Percentiles rank a stretch among this genome's conserved stretches.
Evolutionary conservation across 2,329 filamentous ascomycete genomes (phyloP).

Genomic region (Fusarium oxysporum): DNA sequence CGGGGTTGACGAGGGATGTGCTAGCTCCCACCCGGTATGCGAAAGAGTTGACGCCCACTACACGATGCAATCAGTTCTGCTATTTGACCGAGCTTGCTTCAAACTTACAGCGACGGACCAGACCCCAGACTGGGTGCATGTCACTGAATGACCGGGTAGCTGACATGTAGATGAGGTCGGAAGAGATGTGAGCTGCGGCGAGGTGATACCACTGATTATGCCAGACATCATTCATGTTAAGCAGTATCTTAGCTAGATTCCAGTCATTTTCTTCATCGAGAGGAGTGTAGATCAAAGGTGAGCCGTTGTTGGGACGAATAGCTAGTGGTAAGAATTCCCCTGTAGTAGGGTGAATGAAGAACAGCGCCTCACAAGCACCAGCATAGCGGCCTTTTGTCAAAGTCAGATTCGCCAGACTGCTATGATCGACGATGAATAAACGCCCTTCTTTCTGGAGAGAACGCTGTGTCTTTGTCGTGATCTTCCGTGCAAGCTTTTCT

Average conservation of each 20-base stretch:
- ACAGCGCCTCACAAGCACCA: background rate
- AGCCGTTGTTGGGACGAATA: background rate
- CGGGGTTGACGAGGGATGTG: fast-evolving
- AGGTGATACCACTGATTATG: background rate
- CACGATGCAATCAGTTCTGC: fast-evolving
- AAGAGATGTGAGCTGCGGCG: background rate
- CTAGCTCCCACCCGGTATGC: background rate
- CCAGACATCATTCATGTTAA: background rate
- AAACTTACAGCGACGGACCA: background rate
- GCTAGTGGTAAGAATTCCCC: background rate
- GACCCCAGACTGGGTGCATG: background rate
- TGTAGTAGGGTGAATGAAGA: background rate
- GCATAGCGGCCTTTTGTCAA: background rate
- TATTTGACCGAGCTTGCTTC: fast-evolving
- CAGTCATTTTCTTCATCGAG: background rate
- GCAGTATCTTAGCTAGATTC: background rate
- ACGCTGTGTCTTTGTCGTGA: background rate
- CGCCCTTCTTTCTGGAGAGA: background rate
- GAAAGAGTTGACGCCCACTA: background rate
- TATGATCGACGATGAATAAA: background rate
- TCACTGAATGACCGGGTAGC: background rate
- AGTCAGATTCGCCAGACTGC: background rate
- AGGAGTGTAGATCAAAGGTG: background rate
- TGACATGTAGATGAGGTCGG: background rate
- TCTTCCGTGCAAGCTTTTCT: background rate